A percentile compares a stretch with the other conserved stretches of the same genome.
Evolutionary conservation across 2,329 filamentous ascomycete species (phyloP).

Genomic region (Alternaria sp.): DNA sequence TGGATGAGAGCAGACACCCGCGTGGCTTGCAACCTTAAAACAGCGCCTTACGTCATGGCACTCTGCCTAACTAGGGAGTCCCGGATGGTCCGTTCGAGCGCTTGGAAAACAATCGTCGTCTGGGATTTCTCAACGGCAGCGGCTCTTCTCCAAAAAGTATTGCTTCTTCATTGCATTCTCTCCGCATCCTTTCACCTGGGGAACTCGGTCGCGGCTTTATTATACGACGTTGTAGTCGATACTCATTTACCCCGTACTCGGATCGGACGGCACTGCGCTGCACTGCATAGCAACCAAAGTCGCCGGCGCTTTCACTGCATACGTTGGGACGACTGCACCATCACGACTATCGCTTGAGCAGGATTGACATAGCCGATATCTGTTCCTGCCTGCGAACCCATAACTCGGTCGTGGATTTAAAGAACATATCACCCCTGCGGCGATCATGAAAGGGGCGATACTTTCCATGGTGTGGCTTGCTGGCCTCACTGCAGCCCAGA

Average conservation of each 20-base stretch:
- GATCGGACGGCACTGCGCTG: not conserved
- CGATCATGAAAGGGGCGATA: constrained; percentile 30
- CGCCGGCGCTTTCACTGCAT: not conserved
- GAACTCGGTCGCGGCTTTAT: not conserved
- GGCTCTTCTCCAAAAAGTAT: not conserved
- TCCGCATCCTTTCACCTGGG: not conserved
- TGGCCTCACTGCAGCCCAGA: constrained; percentile 31
- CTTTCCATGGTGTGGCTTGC: constrained; percentile 34
- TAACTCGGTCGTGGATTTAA: not conserved
- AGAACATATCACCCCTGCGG: constrained; percentile 8
- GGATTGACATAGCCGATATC: not conserved
- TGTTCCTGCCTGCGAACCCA: not conserved
- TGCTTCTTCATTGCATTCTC: not conserved
- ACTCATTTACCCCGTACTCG: not conserved
- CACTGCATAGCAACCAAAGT: constrained; percentile 1
- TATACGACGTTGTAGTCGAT: not conserved
- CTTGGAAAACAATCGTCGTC: constrained; percentile 13
- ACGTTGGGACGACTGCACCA: not conserved
- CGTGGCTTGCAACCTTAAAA: constrained; percentile 21
- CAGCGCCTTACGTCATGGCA: constrained; percentile 28
- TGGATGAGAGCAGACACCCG: constrained; percentile 13
- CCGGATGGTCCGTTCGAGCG: constrained; percentile 10
- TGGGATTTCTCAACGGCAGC: not conserved
- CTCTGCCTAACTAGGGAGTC: constrained; percentile 3
- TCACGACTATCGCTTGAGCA: not conserved